A percentile compares a stretch with the other conserved stretches of the same genome.
These are phyloP conservation scores for Arctium minus DNA, from an alignment of 129 eudicot genomes.

Conservation along the genomic window DNA sequence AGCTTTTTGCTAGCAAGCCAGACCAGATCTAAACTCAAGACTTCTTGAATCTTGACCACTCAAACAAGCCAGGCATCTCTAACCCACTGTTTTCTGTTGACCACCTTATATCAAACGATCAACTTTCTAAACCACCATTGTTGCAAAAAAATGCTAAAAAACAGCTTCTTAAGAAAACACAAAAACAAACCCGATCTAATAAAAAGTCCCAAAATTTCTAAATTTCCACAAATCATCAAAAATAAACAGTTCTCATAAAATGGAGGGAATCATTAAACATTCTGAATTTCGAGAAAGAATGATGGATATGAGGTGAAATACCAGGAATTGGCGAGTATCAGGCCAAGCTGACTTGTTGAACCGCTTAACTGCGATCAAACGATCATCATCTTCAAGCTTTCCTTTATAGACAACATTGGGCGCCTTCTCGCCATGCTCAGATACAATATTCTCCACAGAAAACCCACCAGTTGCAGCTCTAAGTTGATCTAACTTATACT, in stretches of 20 bases:
- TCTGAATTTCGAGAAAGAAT: neutral
- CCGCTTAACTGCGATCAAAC: slow-evolving; percentile 88
- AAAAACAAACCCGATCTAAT: neutral
- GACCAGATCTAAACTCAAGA: slow-evolving; percentile 29
- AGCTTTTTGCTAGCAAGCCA: neutral
- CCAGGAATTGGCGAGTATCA: slow-evolving; percentile 87
- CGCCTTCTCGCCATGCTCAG: slow-evolving; percentile 90
- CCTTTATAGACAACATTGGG: slow-evolving; percentile 95
- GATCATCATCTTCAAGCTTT: slow-evolving; percentile 53
- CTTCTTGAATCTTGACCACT: slow-evolving; percentile 17
- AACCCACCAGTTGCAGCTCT: slow-evolving; percentile 70
- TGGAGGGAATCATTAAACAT: neutral
- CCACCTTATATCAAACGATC: slow-evolving; percentile 11
- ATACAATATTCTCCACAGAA: slow-evolving; percentile 70
- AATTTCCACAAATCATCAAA: neutral
- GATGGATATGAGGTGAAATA: slow-evolving; percentile 17
- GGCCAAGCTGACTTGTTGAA: slow-evolving; percentile 94
- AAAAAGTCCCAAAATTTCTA: neutral
- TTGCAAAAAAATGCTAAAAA: neutral
- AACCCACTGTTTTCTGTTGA: slow-evolving; percentile 15
- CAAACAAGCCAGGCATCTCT: neutral
- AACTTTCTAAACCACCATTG: neutral
- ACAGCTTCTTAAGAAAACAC: neutral
- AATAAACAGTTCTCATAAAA: neutral
- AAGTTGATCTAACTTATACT: slow-evolving; percentile 63